phyloP scores from a whole-genome alignment of 1,284 basidiomycete species.

The Somion occarium region DNA sequence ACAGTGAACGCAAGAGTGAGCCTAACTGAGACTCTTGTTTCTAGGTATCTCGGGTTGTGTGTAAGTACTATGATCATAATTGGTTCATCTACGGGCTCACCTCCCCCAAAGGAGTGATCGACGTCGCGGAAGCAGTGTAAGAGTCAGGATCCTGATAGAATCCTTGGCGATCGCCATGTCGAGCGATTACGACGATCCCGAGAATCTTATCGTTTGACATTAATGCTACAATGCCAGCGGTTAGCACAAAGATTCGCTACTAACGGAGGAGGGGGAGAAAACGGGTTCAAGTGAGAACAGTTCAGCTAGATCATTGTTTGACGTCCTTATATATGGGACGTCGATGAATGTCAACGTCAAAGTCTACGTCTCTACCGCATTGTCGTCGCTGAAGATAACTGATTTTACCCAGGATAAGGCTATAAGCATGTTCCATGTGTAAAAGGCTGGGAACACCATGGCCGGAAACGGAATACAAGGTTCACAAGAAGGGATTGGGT shows the following conservation, averaged over 20 bases:
- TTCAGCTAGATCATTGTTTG: no score
- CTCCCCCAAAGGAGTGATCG: slow-evolving; percentile 37
- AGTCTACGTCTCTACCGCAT: no score
- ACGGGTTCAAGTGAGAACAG: no score
- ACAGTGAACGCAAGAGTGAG: slow-evolving; percentile 31
- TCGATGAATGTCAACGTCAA: no score
- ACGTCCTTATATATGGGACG: no score
- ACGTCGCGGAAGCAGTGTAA: slow-evolving; percentile 36
- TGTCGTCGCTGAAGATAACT: no score
- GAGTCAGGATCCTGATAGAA: slow-evolving; percentile 31
- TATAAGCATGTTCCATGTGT: no score
- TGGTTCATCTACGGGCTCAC: slow-evolving; percentile 14
- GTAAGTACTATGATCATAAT: not conserved
- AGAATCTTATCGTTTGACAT: slow-evolving; percentile 15
- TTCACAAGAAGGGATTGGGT: no score
- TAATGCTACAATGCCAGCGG: not conserved
- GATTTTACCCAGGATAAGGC: no score
- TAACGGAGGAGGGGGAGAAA: not conserved
- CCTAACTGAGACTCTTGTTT: slow-evolving; percentile 38
- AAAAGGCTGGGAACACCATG: no score
- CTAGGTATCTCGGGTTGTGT: slow-evolving; percentile 13
- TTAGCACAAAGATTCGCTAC: not conserved
- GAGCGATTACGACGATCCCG: slow-evolving; percentile 37
- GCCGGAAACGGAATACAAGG: no score
- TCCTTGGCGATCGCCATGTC: slow-evolving; percentile 41